Percentiles rank a stretch among this genome's conserved stretches.
These are phyloP conservation scores for Chlamydomonas schloesseri DNA, from an alignment of 139 green algal species.

Conservation along the genomic window DNA sequence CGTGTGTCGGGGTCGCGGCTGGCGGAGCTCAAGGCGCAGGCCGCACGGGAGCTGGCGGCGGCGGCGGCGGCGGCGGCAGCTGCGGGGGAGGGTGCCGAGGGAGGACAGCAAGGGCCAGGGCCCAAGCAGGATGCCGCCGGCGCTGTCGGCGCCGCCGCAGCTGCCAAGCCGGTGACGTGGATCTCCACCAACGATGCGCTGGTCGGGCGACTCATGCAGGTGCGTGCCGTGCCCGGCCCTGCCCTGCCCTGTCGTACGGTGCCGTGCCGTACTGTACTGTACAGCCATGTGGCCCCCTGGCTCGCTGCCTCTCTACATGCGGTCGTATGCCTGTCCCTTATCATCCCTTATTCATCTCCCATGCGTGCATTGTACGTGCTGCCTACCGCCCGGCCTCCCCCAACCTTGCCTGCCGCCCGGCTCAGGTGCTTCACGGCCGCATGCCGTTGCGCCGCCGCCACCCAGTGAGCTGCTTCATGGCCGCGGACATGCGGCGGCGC, in stretches of 20 bases:
- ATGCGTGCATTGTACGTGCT: not conserved
- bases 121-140: not conserved
- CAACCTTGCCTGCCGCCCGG: not conserved
- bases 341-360: not conserved
- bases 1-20: not conserved
- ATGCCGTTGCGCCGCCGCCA: not conserved
- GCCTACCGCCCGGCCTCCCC: too few relatives aligned
- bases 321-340: too few relatives aligned
- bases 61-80: not conserved
- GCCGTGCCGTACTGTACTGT: too few relatives aligned
- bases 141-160: too few relatives aligned
- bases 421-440: not conserved
- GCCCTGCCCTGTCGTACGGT: too few relatives aligned
- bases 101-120: too few relatives aligned
- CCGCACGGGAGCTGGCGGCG: not conserved
- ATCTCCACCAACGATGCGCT: not conserved
- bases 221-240: not conserved
- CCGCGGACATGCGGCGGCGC: conserved; percentile 14
- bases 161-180: not conserved
- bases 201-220: not conserved
- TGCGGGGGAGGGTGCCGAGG: not conserved
- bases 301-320: too few relatives aligned
- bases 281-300: too few relatives aligned
- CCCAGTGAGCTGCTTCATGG: not conserved
- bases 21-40: not conserved